Conservation (phyloP, 768 basidiomycete species). For the Mycena olivaceomarginata region DNA sequence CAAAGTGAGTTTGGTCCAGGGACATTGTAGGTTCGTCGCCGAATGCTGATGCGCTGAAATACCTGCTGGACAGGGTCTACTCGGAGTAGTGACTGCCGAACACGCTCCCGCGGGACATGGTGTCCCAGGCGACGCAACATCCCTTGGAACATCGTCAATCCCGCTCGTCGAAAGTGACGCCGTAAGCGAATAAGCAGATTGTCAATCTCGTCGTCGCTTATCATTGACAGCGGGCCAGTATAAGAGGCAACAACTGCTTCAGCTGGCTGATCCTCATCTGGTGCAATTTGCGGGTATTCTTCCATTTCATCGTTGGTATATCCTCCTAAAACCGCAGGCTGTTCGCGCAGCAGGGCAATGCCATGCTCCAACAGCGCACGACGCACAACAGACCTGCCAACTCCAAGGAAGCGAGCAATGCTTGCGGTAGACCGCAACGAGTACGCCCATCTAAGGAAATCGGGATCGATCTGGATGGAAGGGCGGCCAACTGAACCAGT, state of each 20-base stretch:
- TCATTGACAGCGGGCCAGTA: constrained; percentile 17
- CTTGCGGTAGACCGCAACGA: constrained; percentile 16
- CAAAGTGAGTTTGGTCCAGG: constrained; percentile 34
- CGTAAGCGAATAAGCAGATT: constrained; percentile 25
- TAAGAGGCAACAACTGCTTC: constrained; percentile 6
- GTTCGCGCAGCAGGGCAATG: background rate
- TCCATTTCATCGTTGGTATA: background rate
- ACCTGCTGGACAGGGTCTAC: constrained; percentile 34
- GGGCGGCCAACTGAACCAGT: background rate
- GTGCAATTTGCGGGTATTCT: background rate
- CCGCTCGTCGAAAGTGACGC: constrained; percentile 36
- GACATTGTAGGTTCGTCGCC: constrained; percentile 23
- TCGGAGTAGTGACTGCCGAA: constrained; percentile 35
- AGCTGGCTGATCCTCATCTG: background rate
- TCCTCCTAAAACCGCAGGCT: background rate
- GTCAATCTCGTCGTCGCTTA: constrained; percentile 43
- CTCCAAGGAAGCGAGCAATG: constrained; percentile 28
- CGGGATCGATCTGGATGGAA: constrained; percentile 8
- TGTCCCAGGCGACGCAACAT: constrained; percentile 25
- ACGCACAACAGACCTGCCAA: constrained; percentile 5
- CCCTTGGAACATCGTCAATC: constrained; percentile 40
- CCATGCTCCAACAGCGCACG: constrained; percentile 14
- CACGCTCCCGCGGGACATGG: constrained; percentile 34
- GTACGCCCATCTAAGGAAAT: constrained; percentile 33
- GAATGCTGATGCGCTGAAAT: constrained; percentile 43